phyloP scores from a whole-genome alignment of 75 land plant genomes.

The Pinus tabuliformis region DNA sequence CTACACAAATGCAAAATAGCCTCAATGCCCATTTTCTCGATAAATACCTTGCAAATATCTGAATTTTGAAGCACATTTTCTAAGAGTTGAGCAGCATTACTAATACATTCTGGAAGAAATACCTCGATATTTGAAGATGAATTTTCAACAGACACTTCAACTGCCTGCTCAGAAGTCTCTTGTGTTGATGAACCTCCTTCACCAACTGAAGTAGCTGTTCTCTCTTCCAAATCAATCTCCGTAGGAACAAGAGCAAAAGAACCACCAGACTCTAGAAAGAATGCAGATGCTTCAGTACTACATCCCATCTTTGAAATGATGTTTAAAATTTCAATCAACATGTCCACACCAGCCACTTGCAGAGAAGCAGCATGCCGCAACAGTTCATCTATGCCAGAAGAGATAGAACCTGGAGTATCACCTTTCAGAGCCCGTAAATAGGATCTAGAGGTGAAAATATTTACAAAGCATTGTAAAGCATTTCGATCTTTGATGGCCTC shows the following conservation, averaged over 20 bases:
- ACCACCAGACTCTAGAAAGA: conserved; percentile 21
- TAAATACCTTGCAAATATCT: conserved; percentile 75
- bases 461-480: conserved; percentile 81
- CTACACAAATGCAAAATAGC: conserved; percentile 66
- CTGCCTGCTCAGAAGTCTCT: conserved; percentile 29
- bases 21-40: conserved; percentile 90
- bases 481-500: conserved; percentile 77
- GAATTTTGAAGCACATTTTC: conserved; percentile 86
- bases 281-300: neutral
- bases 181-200: conserved; percentile 18
- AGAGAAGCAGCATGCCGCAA: conserved; percentile 85
- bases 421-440: conserved; percentile 61
- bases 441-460: conserved; percentile 72
- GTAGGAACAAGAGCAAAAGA: conserved; percentile 54
- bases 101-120: conserved; percentile 70
- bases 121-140: conserved; percentile 30
- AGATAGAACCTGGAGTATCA: conserved; percentile 67
- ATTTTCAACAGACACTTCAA: conserved; percentile 34
- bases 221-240: conserved; percentile 75
- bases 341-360: conserved; percentile 79
- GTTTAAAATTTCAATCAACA: conserved; percentile 74
- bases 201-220: conserved; percentile 12
- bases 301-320: conserved; percentile 24
- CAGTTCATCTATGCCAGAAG: conserved; percentile 83
- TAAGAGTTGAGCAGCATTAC: conserved; percentile 72